Evolutionary conservation across 2,329 filamentous ascomycete species (phyloP), one percentile per base, ranked within the genome.

Genomic region (Penicillium sp.): DNA sequence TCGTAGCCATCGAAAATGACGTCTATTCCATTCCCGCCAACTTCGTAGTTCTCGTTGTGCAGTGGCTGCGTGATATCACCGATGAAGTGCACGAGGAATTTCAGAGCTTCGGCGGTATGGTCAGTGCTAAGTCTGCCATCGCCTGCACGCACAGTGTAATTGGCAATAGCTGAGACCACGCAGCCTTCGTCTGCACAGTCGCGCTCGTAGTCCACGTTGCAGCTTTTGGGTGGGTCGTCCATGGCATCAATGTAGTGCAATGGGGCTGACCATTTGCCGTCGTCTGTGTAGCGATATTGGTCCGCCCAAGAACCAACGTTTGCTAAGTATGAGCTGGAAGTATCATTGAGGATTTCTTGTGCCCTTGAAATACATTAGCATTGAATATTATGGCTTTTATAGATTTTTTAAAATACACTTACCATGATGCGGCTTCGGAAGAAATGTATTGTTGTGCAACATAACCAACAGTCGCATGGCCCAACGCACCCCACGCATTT

Each of bases 11-110:
- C 77, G 74, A 86, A 91, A 16, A 74, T 76, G 1, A 91, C 88
- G 14, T 78, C 71, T 63, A 91, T 88, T 11, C 81, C 81, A 63
- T 91, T 92, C 0, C 88, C 88, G 52, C 89, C 89, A 22, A 80
- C 75, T 2, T 80, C 78, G 7, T 87, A 81, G 53, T 86, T 79
- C 72, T 84, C 81, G 13, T 79, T 78, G 62, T 84, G 82, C 47
- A 95, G 76, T 0, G 88, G 89, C 67, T 92, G 91, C 57, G 84
- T 85, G 26, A 90, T 83, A 69, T 96, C 91, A 55, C 90, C 83
- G 11, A 94, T 74, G 65, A 69, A 50, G 58, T 75, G 80, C 22
- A 83, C 71, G 51, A 83, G 68, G 69, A 79, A 82, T 55, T 76
- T 75, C 20, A 83, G 64, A 0, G 79, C 79, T 47, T 78, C 74